phyloP scores from a whole-genome alignment of 495 filamentous ascomycete genomes.

The Daldinia caldariorum region DNA sequence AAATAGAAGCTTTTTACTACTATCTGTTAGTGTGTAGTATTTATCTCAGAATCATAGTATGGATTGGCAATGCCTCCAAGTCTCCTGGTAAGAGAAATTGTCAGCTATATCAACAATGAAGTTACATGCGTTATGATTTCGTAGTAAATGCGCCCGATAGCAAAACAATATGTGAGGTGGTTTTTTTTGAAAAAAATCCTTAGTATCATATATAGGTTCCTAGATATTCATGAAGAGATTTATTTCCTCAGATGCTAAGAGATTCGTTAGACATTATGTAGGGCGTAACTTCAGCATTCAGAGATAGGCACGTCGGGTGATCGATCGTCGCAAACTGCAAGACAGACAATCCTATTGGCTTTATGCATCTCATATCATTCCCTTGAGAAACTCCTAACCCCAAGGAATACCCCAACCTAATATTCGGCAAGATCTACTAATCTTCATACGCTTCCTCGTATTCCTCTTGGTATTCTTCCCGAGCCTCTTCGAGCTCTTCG shows the following conservation, averaged over 20 bases:
- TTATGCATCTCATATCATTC: neutral
- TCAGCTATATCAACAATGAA: neutral
- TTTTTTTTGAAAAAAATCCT: neutral
- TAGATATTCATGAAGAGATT: neutral
- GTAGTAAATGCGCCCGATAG: too few species aligned
- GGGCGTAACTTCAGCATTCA: neutral
- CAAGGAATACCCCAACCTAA: neutral
- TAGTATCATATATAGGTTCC: neutral
- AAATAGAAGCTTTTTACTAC: neutral
- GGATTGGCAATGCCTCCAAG: neutral
- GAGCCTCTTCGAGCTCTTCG: slow-evolving; percentile 56
- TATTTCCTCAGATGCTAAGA: neutral
- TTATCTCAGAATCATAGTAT: neutral
- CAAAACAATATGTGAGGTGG: too few species aligned
- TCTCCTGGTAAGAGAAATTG: neutral
- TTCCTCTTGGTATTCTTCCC: slow-evolving; percentile 59
- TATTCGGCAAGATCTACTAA: slow-evolving; percentile 30
- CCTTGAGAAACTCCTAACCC: neutral
- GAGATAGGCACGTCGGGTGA: neutral
- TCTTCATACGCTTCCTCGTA: slow-evolving; percentile 61
- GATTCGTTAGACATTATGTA: neutral
- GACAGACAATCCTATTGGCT: neutral
- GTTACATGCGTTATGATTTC: neutral
- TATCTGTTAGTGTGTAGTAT: neutral
- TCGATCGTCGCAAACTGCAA: neutral